A percentile compares a stretch with the other conserved stretches of the same genome.
Conservation (phyloP, 2,329 filamentous ascomycete species). For the Chaetomiaceae sp. region DNA sequence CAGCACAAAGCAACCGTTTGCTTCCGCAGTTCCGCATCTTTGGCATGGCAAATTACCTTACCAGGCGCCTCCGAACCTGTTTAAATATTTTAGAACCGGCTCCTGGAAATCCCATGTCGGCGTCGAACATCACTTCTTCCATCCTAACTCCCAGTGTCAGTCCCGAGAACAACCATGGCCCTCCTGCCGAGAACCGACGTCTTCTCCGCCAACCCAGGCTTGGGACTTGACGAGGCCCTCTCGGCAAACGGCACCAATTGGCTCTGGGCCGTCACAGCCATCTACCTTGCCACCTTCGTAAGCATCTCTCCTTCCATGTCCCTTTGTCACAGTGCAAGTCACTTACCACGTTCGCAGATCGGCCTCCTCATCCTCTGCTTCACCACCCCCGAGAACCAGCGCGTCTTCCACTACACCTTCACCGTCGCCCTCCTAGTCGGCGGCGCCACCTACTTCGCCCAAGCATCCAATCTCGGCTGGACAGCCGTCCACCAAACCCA, state of each 20-base stretch:
- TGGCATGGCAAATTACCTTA: no score
- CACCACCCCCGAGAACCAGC: slow-evolving; percentile 43
- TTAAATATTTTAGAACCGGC: no score
- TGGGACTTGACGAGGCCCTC: neutral
- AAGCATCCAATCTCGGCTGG: slow-evolving; percentile 49
- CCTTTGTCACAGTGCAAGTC: neutral
- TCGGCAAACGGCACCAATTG: slow-evolving; percentile 49
- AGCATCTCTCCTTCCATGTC: slow-evolving; percentile 16
- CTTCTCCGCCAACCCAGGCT: neutral
- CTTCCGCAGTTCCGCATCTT: no score
- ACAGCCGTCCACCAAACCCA: slow-evolving; percentile 36
- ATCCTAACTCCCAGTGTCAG: no score
- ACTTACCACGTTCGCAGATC: slow-evolving; percentile 31
- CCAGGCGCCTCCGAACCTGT: no score
- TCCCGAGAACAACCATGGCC: neutral
- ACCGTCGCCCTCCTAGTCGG: slow-evolving; percentile 46
- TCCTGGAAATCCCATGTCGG: no score
- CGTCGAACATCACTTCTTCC: no score
- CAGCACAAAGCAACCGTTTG: no score
- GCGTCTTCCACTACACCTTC: slow-evolving; percentile 55
- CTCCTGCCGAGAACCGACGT: neutral
- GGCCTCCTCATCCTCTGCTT: slow-evolving; percentile 38
- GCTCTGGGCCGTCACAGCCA: slow-evolving; percentile 50
- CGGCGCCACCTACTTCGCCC: slow-evolving; percentile 47
- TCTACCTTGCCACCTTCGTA: slow-evolving; percentile 44